phyloP scores from a whole-genome alignment of 805 yeast species.

The Candida nitratophila region DNA sequence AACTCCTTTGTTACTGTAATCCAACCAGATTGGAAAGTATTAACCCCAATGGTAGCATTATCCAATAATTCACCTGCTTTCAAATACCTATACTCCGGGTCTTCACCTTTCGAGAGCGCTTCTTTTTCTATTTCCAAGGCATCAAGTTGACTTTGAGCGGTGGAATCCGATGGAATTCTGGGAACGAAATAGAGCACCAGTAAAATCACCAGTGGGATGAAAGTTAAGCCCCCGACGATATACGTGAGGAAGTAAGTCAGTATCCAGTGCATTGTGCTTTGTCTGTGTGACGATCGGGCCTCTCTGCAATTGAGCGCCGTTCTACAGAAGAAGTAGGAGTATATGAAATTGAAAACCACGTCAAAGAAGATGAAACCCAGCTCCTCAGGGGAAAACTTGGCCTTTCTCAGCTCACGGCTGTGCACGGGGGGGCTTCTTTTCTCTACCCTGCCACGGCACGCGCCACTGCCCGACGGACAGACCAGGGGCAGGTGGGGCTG shows the following conservation, averaged over 20 bases:
- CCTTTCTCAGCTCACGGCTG: too few species aligned
- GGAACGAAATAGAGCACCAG: conserved; percentile 29
- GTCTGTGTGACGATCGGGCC: too few species aligned
- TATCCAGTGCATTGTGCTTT: conserved; percentile 14
- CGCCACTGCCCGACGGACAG: too few species aligned
- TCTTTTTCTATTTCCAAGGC: conserved; percentile 25
- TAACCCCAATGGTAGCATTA: conserved; percentile 49
- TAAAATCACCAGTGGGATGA: conserved; percentile 52
- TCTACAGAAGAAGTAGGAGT: too few species aligned
- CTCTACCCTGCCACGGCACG: too few species aligned
- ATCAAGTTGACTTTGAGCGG: conserved; percentile 12
- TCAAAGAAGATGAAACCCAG: too few species aligned
- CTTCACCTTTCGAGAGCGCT: conserved; percentile 16
- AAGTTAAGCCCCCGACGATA: conserved; percentile 72
- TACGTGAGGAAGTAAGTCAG: conserved; percentile 27
- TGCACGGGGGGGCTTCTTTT: too few species aligned
- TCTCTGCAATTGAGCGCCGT: too few species aligned
- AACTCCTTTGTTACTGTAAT: conserved; percentile 77
- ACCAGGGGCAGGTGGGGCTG: too few species aligned
- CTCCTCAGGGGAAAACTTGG: too few species aligned
- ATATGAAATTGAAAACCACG: too few species aligned
- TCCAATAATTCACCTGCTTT: conserved; percentile 66
- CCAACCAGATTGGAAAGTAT: conserved; percentile 69
- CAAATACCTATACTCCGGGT: conserved; percentile 25
- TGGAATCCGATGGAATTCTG: conserved; percentile 23